Evolutionary conservation across 2,329 filamentous ascomycete genomes (phyloP).

Genomic region (Hypoxylon sp.): DNA sequence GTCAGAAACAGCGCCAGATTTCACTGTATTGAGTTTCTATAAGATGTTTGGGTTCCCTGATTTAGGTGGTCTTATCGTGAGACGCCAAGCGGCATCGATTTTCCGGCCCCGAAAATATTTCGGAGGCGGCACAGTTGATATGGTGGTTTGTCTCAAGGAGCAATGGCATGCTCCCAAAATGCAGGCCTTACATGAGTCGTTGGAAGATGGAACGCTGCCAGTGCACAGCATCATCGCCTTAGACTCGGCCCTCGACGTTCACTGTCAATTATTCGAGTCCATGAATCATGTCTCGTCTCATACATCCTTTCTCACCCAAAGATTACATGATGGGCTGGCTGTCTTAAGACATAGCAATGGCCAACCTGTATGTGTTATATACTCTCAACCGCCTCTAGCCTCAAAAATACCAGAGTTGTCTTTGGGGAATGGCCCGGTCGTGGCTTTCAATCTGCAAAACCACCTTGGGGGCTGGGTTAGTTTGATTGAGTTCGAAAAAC

Average conservation of each 20-base stretch:
- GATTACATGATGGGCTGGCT: conserved; percentile 71
- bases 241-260: conserved; percentile 79
- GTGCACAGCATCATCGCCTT: conserved; percentile 92
- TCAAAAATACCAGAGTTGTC: conserved; percentile 53
- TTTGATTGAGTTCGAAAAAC: conserved; percentile 87
- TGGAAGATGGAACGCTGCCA: conserved; percentile 93
- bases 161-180: conserved; percentile 87
- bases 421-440: conserved; percentile 76
- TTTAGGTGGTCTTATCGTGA: conserved; percentile 86
- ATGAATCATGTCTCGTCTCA: conserved; percentile 81
- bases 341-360: conserved; percentile 79
- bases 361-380: conserved; percentile 75
- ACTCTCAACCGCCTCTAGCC: conserved; percentile 59
- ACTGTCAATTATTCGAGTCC: conserved; percentile 77
- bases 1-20: conserved; percentile 78
- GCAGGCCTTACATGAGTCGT: conserved; percentile 79
- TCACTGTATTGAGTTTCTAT: conserved; percentile 89
- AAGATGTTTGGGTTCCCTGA: conserved; percentile 99
- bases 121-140: conserved; percentile 93
- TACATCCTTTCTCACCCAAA: conserved; percentile 74
- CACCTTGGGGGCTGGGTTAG: conserved; percentile 81
- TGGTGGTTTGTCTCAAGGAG: conserved; percentile 83
- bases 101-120: conserved; percentile 84
- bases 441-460: conserved; percentile 87
- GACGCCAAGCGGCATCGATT: conserved; percentile 75